phyloP scores from a whole-genome alignment of 352 stramenopile genomes.

The Phytopythium montanum region DNA sequence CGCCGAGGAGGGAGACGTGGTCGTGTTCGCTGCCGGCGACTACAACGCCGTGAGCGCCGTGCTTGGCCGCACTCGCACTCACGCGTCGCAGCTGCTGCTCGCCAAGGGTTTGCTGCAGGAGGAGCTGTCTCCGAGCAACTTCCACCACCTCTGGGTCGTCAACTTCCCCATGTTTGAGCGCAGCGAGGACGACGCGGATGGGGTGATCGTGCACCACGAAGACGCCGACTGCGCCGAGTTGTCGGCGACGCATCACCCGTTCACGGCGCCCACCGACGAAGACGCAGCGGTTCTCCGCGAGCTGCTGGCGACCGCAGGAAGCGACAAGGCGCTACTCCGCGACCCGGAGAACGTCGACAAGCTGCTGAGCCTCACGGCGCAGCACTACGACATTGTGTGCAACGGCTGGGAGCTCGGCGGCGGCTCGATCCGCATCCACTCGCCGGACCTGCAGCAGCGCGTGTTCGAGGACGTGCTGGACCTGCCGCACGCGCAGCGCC shows the following conservation, averaged over 20 bases:
- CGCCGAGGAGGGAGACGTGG: constrained; percentile 58
- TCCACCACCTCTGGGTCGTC: constrained; percentile 80
- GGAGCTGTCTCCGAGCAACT: constrained; percentile 65
- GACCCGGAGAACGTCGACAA: constrained; percentile 48
- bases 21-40: constrained; percentile 56
- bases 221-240: constrained; percentile 32
- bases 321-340: constrained; percentile 37
- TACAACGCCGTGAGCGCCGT: constrained; percentile 56
- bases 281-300: constrained; percentile 41
- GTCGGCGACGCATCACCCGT: constrained; percentile 83
- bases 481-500: constrained; percentile 53
- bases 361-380: constrained; percentile 56
- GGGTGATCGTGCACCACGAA: constrained; percentile 15
- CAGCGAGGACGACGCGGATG: constrained; percentile 46
- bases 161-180: constrained; percentile 89
- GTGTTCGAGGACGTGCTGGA: constrained; percentile 80
- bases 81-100: constrained; percentile 57
- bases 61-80: constrained; percentile 64
- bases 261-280: constrained; percentile 65
- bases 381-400: constrained; percentile 89
- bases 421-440: constrained; percentile 85
- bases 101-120: constrained; percentile 53
- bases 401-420: constrained; percentile 87
- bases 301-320: constrained; percentile 24
- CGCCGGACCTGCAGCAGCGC: constrained; percentile 60